phyloP scores from a whole-genome alignment of 371 early-diverging fungal species.

The Aphelidium insulamus region DNA sequence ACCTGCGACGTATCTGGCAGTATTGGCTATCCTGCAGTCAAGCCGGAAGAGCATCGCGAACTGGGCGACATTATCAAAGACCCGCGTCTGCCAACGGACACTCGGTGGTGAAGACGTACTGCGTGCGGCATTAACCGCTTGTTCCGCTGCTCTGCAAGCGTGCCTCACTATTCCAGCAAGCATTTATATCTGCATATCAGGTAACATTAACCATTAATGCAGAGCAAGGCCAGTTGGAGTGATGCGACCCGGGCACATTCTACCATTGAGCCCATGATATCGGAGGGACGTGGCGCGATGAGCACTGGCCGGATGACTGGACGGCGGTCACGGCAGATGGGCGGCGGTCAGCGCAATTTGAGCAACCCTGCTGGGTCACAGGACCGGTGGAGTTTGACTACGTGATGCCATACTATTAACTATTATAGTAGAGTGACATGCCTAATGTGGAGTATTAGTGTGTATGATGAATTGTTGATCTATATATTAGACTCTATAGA shows the following conservation, averaged over 20 bases:
- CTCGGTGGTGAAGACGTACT: slow-evolving; percentile 75
- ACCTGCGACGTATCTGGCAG: slow-evolving; percentile 48
- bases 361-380: too few relatives aligned
- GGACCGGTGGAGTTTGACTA: too few relatives aligned
- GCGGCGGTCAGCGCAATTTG: slow-evolving; percentile 74
- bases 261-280: slow-evolving; percentile 71
- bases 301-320: slow-evolving; percentile 75
- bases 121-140: slow-evolving; percentile 75
- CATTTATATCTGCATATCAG: slow-evolving; percentile 2
- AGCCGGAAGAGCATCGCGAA: slow-evolving; percentile 31
- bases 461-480: too few relatives aligned
- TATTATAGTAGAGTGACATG: too few relatives aligned
- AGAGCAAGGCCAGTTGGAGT: too few relatives aligned
- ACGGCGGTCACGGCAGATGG: slow-evolving; percentile 59
- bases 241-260: slow-evolving; percentile 60
- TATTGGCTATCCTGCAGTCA: slow-evolving; percentile 10
- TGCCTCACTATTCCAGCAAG: background rate
- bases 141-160: slow-evolving; percentile 34
- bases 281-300: slow-evolving; percentile 43
- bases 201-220: slow-evolving; percentile 23
- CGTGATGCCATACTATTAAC: too few relatives aligned
- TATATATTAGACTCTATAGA: too few relatives aligned
- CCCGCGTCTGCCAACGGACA: slow-evolving; percentile 55
- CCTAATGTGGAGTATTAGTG: too few relatives aligned
- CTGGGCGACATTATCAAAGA: slow-evolving; percentile 44